Percentiles rank a stretch among this genome's conserved stretches.
Evolutionary conservation across 768 basidiomycete genomes (phyloP).

Genomic region (Coprinopsis marcescibilis): DNA sequence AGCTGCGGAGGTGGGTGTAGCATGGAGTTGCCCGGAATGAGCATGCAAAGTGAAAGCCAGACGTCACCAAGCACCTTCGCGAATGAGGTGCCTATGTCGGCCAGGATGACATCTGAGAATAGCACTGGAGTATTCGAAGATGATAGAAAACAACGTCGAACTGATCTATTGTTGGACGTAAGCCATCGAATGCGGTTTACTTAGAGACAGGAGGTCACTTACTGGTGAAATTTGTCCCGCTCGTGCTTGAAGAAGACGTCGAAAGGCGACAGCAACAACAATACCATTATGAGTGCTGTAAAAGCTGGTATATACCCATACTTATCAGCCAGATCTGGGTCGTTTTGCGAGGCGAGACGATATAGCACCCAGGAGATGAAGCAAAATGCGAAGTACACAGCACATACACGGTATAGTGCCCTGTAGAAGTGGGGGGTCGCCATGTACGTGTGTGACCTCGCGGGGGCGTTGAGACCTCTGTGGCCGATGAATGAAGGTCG

Average conservation of each 20-base stretch:
- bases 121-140: conserved; percentile 54
- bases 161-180: conserved; percentile 46
- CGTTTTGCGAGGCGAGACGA: conserved; percentile 51
- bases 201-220: conserved; percentile 26
- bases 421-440: conserved; percentile 36
- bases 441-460: conserved; percentile 28
- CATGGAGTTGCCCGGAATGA: conserved; percentile 79
- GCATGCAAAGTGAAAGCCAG: conserved; percentile 83
- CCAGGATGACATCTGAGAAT: conserved; percentile 90
- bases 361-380: conserved; percentile 66
- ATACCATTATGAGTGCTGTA: conserved; percentile 51
- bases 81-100: conserved; percentile 94
- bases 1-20: conserved; percentile 55
- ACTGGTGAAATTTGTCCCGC: conserved; percentile 76
- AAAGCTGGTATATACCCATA: conserved; percentile 75
- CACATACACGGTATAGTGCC: conserved; percentile 64
- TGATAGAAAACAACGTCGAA: conserved; percentile 73
- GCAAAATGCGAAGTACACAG: conserved; percentile 55
- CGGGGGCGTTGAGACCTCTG: not conserved
- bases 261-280: conserved; percentile 61
- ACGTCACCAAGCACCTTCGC: conserved; percentile 95
- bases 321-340: conserved; percentile 56
- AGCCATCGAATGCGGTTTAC: conserved; percentile 4
- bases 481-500: not conserved
- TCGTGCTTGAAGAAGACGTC: conserved; percentile 63